Evolutionary conservation across 2,329 filamentous ascomycete genomes (phyloP), one percentile per base, ranked within the genome.

Genomic region (Domatiomyces catenatus): DNA sequence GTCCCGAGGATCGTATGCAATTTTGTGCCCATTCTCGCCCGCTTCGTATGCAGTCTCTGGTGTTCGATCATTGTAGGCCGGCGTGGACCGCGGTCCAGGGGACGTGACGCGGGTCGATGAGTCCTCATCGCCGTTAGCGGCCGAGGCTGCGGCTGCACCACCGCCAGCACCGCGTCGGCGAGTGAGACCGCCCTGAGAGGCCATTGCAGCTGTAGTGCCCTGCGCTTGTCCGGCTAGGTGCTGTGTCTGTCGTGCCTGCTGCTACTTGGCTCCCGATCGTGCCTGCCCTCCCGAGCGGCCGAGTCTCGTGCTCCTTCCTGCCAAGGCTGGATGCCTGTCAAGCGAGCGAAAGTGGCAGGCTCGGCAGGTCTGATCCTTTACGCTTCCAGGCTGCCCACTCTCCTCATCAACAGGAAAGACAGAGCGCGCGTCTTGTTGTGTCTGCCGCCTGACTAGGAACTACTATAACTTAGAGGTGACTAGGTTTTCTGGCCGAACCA

Each of bases 21-120:
- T 96, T 76, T 93, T 94, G 77, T 96, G 92, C 59, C 92, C 92
- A 72, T 95, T 95, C 70, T 94, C 90, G 67, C 84, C 71, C 62
- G 67, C 77, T 65, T 76, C 88, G 74, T 94, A 96, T 63, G 84
- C 90, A 54, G 92, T 95, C 71, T 82, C 80, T 50, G 78, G 77
- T 18, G 69, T 67, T 56, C 75, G 70, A 60, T 73, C 65, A 53
- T 73, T 73, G 60, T 67, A 66, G 54, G 72, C 78, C 73, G 72
- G 79, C 69, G 61, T 75, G 71, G 72, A 79, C 74, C 70, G 68
- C 55, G 81, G 77, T 52, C 73, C 73, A 42, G 81, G 81, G 47
- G 80, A 83, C 62, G 75, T 74, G 59, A 84, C 80, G 63, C 82
- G 75, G 70, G 76, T 79, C 62, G 74, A 71, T 60, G 81, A 76